Evolutionary conservation across 106 monocot species (phyloP).

Genomic region (Posidonia australis): DNA sequence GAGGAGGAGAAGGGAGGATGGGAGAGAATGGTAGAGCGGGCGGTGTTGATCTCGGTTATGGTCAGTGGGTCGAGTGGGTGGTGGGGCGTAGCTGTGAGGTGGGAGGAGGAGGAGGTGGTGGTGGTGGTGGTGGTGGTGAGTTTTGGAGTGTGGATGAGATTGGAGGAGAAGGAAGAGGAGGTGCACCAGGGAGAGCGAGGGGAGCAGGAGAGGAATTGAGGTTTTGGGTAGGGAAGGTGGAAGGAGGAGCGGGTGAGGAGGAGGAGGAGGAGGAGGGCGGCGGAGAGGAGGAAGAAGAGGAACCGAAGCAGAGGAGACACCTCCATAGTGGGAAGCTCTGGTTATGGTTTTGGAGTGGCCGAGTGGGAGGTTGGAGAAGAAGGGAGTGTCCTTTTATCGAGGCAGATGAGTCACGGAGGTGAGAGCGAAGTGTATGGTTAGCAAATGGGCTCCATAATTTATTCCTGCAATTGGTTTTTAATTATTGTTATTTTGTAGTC

Average conservation of each 20-base stretch:
- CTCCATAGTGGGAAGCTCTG: slow-evolving; percentile 30
- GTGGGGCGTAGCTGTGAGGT: too few relatives aligned
- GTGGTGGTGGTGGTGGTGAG: slow-evolving; percentile 9
- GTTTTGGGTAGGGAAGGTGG: slow-evolving; percentile 3
- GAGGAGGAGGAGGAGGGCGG: slow-evolving; percentile 22
- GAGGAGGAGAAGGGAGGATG: slow-evolving; percentile 55
- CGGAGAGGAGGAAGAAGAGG: slow-evolving; percentile 26
- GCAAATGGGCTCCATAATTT: too few relatives aligned
- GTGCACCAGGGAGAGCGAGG: slow-evolving; percentile 13
- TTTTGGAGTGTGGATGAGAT: slow-evolving; percentile 5
- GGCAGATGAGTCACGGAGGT: too few relatives aligned
- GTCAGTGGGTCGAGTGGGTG: slow-evolving; percentile 87
- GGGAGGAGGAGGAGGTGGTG: slow-evolving; percentile 15
- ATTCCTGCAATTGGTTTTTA: too few relatives aligned
- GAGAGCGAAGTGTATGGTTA: too few relatives aligned
- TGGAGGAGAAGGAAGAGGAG: slow-evolving; percentile 8
- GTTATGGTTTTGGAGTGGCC: too few relatives aligned
- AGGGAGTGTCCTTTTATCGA: too few relatives aligned
- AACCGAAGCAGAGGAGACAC: slow-evolving; percentile 16
- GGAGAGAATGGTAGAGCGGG: slow-evolving; percentile 40
- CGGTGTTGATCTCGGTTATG: slow-evolving; percentile 38
- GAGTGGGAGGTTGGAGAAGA: too few relatives aligned
- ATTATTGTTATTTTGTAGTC: too few relatives aligned
- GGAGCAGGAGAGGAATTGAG: slow-evolving; percentile 16
- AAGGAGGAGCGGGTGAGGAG: slow-evolving; percentile 20